Percentiles rank a stretch among this genome's conserved stretches.
These are phyloP conservation scores for Dryadomyces sulphureus DNA, from an alignment of 2,329 filamentous ascomycete genomes.

Conservation along the genomic window DNA sequence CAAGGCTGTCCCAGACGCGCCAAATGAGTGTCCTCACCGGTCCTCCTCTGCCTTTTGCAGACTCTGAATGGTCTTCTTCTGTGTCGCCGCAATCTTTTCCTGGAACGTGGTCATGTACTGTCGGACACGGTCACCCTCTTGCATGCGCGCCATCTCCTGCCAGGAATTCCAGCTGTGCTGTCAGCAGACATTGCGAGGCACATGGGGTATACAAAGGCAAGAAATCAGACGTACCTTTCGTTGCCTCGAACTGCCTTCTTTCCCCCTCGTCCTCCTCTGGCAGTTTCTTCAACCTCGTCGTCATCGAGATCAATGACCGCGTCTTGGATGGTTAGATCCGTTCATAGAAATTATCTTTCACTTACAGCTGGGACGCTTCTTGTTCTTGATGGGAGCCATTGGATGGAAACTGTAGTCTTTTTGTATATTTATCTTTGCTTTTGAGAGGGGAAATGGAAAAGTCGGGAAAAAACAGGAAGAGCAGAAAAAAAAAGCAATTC, in stretches of 20 bases:
- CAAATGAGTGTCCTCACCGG: not conserved
- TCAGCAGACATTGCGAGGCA: too few species aligned
- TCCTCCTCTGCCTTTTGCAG: slow-evolving; percentile 2
- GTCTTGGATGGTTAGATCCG: not conserved
- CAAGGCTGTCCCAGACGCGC: too few species aligned
- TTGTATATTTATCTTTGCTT: not conserved
- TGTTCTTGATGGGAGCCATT: slow-evolving; percentile 4
- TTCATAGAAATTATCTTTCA: not conserved
- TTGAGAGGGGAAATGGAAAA: not conserved
- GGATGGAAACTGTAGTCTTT: not conserved
- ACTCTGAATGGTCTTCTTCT: slow-evolving; percentile 1
- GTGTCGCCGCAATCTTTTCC: slow-evolving; percentile 1
- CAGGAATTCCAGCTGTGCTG: slow-evolving; percentile 5
- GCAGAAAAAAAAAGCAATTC: not conserved
- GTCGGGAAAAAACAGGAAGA: not conserved
- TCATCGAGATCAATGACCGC: not conserved
- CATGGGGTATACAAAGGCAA: not conserved
- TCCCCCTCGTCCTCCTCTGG: not conserved
- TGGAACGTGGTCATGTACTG: slow-evolving; percentile 8
- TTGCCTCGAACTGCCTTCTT: not conserved
- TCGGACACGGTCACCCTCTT: slow-evolving; percentile 8
- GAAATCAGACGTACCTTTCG: not conserved
- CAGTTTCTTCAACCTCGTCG: not conserved
- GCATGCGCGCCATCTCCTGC: slow-evolving; percentile 6
- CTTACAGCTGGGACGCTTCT: slow-evolving; percentile 4